Evolutionary conservation across 345 rosid genomes (phyloP).

Genomic region (Excoecaria cochinchinensis): DNA sequence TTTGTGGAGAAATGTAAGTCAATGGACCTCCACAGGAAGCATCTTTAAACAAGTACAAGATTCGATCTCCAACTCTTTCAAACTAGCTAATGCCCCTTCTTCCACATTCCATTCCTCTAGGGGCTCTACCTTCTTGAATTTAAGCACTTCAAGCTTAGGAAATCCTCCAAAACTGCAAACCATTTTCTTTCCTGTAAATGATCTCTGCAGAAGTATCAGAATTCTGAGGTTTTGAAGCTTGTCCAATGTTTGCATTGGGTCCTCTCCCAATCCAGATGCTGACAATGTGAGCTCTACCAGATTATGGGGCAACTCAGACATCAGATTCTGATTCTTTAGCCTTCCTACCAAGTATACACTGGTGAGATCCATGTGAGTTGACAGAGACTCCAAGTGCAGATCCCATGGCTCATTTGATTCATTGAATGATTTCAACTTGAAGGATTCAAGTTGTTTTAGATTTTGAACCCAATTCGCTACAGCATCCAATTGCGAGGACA

Average conservation of each 20-base stretch:
- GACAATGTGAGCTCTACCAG: conserved; percentile 20
- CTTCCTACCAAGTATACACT: not conserved
- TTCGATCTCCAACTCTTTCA: not conserved
- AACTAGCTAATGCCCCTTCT: not conserved
- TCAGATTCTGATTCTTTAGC: not conserved
- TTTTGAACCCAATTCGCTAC: not conserved
- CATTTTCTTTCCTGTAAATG: conserved; percentile 21
- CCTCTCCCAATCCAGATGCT: conserved; percentile 7
- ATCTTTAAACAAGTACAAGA: not conserved
- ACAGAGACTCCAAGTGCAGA: not conserved
- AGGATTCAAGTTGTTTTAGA: not conserved
- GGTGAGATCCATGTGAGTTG: not conserved
- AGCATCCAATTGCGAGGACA: not conserved
- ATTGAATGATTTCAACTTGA: conserved; percentile 13
- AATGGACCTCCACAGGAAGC: not conserved
- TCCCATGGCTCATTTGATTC: not conserved
- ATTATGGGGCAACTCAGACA: conserved; percentile 16
- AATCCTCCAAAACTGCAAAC: conserved; percentile 17
- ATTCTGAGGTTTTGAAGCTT: conserved; percentile 16
- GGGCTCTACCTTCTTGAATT: not conserved
- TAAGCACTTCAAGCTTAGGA: conserved; percentile 1
- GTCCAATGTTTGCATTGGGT: conserved; percentile 25
- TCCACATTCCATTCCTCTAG: not conserved
- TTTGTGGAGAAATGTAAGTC: not conserved
- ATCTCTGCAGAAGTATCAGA: not conserved